Percentiles rank a stretch among this genome's conserved stretches.
Conservation (phyloP, 805 yeast species). For the Metschnikowia borealis region DNA sequence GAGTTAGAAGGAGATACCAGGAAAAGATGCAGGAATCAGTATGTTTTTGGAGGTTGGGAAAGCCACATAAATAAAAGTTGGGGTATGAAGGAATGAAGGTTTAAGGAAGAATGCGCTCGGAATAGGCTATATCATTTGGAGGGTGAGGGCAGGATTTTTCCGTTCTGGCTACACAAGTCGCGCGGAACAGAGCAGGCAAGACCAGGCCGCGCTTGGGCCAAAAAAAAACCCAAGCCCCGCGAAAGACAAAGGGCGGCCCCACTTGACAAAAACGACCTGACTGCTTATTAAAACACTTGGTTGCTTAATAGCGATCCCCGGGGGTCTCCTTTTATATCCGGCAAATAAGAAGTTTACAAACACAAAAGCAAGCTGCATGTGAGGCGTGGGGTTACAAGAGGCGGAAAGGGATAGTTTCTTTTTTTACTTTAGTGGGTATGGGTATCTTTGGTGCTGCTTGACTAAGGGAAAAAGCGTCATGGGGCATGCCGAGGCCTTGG, state of each 20-base stretch:
- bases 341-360: no score
- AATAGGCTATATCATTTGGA: neutral
- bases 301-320: no score
- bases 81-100: neutral
- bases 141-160: constrained; percentile 1
- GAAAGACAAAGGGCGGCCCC: neutral
- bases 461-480: no score
- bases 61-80: neutral
- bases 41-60: neutral
- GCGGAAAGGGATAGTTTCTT: no score
- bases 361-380: no score
- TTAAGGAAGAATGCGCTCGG: neutral
- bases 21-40: neutral
- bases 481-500: no score
- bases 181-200: neutral
- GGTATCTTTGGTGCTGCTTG: no score
- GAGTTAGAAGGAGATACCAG: neutral
- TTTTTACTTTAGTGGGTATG: no score
- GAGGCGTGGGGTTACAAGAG: no score
- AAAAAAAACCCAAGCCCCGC: neutral
- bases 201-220: neutral
- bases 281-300: no score
- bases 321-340: no score
- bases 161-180: neutral
- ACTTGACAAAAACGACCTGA: no score